phyloP scores from a whole-genome alignment of 176 grass and related monocot species.

The Avena sativa region DNA sequence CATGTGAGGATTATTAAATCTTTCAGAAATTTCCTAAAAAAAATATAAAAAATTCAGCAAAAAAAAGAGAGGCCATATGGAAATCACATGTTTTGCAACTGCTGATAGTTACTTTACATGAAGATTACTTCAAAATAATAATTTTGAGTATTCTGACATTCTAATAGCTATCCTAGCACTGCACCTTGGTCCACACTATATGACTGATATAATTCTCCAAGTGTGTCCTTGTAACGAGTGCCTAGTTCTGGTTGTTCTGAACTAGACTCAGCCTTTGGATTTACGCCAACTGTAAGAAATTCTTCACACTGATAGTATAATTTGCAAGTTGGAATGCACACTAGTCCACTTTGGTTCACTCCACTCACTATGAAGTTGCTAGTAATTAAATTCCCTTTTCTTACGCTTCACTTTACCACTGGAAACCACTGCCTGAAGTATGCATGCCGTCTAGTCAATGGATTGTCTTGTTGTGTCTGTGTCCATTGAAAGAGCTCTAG shows the following conservation, averaged over 20 bases:
- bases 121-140: background rate
- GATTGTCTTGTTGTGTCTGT: constrained; percentile 47
- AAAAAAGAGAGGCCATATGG: background rate
- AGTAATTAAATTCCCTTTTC: constrained; percentile 42
- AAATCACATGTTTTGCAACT: constrained; percentile 1
- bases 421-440: constrained; percentile 44
- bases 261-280: constrained; percentile 44
- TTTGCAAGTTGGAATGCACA: constrained; percentile 42
- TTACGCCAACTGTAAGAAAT: constrained; percentile 54
- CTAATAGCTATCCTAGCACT: background rate
- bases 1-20: background rate
- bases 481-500: constrained; percentile 35
- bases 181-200: constrained; percentile 47
- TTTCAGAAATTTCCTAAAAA: too few species aligned
- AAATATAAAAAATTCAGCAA: background rate
- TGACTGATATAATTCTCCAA: constrained; percentile 41
- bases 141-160: constrained; percentile 2
- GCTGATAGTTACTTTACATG: constrained; percentile 23
- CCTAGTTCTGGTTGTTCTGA: constrained; percentile 49
- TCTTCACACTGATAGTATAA: background rate
- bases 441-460: constrained; percentile 45
- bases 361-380: constrained; percentile 34
- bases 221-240: constrained; percentile 45
- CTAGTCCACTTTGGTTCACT: constrained; percentile 12
- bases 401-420: constrained; percentile 52